A percentile compares a stretch with the other conserved stretches of the same genome.
Conservation (phyloP, 257 asterid species). For the Avicennia marina region DNA sequence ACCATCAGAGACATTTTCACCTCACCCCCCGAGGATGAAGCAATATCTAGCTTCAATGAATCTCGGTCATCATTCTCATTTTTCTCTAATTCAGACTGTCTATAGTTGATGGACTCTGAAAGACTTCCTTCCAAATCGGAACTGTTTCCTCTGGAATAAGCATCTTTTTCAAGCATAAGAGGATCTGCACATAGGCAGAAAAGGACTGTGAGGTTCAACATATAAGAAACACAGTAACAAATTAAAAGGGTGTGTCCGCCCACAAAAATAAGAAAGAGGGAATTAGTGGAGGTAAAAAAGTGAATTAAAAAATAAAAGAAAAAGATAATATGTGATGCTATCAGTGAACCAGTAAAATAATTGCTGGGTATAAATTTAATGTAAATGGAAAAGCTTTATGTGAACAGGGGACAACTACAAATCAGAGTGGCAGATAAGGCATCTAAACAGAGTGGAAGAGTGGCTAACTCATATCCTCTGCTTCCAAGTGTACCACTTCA, state of each 20-base stretch:
- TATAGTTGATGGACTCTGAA: slow-evolving; percentile 13
- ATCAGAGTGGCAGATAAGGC: neutral
- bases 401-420: neutral
- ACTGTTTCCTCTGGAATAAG: slow-evolving; percentile 12
- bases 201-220: neutral
- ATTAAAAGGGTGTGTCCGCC: neutral
- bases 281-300: neutral
- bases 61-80: slow-evolving; percentile 4
- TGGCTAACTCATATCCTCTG: slow-evolving; percentile 15
- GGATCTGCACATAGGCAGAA: slow-evolving; percentile 13
- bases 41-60: slow-evolving; percentile 29
- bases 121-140: slow-evolving; percentile 15
- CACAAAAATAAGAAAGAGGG: neutral
- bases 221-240: neutral
- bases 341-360: neutral
- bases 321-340: neutral
- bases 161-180: slow-evolving; percentile 14
- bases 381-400: neutral
- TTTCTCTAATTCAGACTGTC: slow-evolving; percentile 15
- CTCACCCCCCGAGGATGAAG: slow-evolving; percentile 34
- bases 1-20: slow-evolving; percentile 32
- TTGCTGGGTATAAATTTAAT: neutral
- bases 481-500: slow-evolving; percentile 15
- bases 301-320: too few relatives aligned
- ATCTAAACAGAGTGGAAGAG: neutral